phyloP scores from a whole-genome alignment of 2,329 filamentous ascomycete species.

The Ramularia endophylla region DNA sequence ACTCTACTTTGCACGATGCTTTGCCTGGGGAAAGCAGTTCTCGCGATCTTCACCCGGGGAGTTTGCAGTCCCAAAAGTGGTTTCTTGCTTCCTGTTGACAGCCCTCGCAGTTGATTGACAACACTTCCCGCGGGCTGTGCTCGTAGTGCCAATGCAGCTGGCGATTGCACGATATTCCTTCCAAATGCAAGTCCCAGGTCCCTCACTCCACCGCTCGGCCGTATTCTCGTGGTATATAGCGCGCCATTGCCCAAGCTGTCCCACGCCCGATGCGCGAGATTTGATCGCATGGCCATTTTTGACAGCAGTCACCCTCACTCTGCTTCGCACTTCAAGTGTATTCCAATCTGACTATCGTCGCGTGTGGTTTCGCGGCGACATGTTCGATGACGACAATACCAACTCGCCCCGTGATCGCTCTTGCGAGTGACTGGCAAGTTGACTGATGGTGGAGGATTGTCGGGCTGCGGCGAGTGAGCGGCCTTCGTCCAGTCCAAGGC shows the following conservation, averaged over 20 bases:
- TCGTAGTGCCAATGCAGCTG: not conserved
- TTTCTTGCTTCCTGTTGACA: conserved; percentile 10
- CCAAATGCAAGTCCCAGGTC: not conserved
- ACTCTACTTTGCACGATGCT: conserved; percentile 10
- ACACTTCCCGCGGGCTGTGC: not conserved
- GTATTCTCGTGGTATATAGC: conserved; percentile 31
- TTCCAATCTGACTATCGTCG: not conserved
- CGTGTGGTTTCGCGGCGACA: not conserved
- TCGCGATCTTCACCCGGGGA: not conserved
- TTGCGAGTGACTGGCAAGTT: too few species aligned
- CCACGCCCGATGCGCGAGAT: conserved; percentile 26
- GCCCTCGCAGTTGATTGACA: conserved; percentile 13
- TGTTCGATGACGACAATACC: conserved; percentile 1
- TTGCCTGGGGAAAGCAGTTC: conserved; percentile 3
- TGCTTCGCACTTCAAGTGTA: not conserved
- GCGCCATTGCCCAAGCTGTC: conserved; percentile 30
- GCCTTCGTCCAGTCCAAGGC: too few species aligned
- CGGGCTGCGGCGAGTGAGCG: too few species aligned
- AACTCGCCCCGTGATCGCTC: not conserved
- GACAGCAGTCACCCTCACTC: not conserved
- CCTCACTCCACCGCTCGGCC: not conserved
- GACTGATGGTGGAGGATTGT: too few species aligned
- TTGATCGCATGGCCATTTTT: conserved; percentile 16
- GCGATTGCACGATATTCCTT: not conserved
- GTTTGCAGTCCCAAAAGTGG: conserved; percentile 9